phyloP scores from a whole-genome alignment of 345 rosid genomes.

The Populus nigra region DNA sequence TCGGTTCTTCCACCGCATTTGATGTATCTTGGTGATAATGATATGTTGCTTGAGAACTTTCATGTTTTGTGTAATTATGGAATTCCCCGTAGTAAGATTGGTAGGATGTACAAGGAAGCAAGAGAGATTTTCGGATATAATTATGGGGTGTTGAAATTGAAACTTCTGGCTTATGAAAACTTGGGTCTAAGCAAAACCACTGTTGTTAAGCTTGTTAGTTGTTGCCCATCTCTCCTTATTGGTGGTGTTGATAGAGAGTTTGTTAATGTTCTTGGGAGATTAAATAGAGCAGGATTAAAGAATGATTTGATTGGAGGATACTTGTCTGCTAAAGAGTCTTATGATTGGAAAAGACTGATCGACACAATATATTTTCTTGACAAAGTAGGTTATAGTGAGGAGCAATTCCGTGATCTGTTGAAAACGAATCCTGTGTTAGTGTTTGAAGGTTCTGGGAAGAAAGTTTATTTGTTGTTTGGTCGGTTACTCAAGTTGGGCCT shows the following conservation, averaged over 20 bases:
- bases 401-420: constrained; percentile 44
- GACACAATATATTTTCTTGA: constrained; percentile 63
- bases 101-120: constrained; percentile 62
- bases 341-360: constrained; percentile 57
- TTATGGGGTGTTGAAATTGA: constrained; percentile 40
- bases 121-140: constrained; percentile 52
- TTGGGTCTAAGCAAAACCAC: constrained; percentile 52
- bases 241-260: constrained; percentile 49
- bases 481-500: constrained; percentile 61
- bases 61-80: constrained; percentile 62
- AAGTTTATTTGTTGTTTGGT: constrained; percentile 55
- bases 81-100: constrained; percentile 65
- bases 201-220: constrained; percentile 55
- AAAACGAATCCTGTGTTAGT: constrained; percentile 49
- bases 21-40: constrained; percentile 58
- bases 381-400: constrained; percentile 51
- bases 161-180: constrained; percentile 53
- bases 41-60: constrained; percentile 59
- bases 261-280: constrained; percentile 47
- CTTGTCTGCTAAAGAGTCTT: constrained; percentile 39
- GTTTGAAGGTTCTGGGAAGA: constrained; percentile 65
- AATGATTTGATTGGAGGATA: constrained; percentile 48
- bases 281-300: constrained; percentile 46
- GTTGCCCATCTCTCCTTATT: constrained; percentile 56
- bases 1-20: constrained; percentile 46